Evolutionary conservation across 805 yeast genomes (phyloP), one percentile per base, ranked within the genome.

Genomic region (Saturnispora saitoi): DNA sequence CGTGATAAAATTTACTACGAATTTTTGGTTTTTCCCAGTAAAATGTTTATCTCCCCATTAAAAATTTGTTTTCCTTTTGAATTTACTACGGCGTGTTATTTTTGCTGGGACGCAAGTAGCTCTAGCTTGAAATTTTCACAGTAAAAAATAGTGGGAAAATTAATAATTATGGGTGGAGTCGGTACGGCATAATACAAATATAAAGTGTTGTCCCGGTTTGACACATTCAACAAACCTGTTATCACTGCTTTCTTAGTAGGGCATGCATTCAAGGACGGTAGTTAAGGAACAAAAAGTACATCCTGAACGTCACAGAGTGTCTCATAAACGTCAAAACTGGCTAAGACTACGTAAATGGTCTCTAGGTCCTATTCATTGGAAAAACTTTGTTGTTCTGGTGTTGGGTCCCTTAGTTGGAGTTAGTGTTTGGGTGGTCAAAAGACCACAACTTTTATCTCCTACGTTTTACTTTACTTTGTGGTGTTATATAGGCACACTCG

Each of bases 231-330:
- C 8, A 24, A 11, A 17, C 14, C 19, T 34, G 38, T 12, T 19
- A 34, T 34, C 19, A 34, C 38, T 5, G 24, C 6, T 34, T 34
- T 34, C 22, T 17, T 34, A 17, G 22, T 4, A 15, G 20, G 38
- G 24, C 14, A 30, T 41, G 36, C 28, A 15, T 9, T 11, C 43
- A 11, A 26, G 30, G 29, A 22, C 29, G 6, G 3, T 3, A n/a
- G 17, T 37, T 12, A 37, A 22, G 5, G 15, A 11, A 22, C 26
- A 5, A 19, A 8, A 31, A 10, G 19, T 10, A 2, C 19, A 26
- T 45, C 73, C 83, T 28, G 90, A 85, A 60, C 72, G 82, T 66
- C 84, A 88, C 7, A 80, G 85, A 81, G 83, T 90, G n/a, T 62
- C 77, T 53, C 54, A 74, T 57, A 85, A 85, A 67, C 83, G 88